Evolutionary conservation across 1,284 basidiomycete species (phyloP).

Genomic region (Ustilago sp.): DNA sequence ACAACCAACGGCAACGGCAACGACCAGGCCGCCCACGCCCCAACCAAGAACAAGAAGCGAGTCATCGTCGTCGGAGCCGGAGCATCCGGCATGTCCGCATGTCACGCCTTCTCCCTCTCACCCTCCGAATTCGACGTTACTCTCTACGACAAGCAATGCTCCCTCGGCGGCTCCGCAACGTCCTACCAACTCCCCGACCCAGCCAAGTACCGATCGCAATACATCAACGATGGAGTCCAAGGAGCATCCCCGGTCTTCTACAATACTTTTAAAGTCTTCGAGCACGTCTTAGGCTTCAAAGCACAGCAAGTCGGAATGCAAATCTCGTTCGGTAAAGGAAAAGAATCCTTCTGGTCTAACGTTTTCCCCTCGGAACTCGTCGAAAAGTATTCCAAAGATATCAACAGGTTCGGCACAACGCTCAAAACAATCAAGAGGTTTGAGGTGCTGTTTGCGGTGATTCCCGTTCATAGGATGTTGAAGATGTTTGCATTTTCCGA

Average conservation of each 20-base stretch:
- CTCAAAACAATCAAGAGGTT: constrained; percentile 63
- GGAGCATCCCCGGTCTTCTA: constrained; percentile 61
- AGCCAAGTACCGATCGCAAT: constrained; percentile 57
- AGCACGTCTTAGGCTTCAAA: constrained; percentile 58
- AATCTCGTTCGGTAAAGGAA: constrained; percentile 65
- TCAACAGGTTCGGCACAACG: constrained; percentile 62
- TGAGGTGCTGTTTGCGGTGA: constrained; percentile 62
- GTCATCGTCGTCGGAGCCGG: constrained; percentile 63
- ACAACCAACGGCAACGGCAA: constrained; percentile 22
- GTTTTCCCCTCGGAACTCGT: constrained; percentile 64
- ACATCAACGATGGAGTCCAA: constrained; percentile 67
- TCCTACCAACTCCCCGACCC: constrained; percentile 62
- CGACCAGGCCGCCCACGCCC: not conserved
- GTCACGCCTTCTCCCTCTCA: constrained; percentile 57
- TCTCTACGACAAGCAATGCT: constrained; percentile 60
- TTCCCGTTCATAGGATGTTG: constrained; percentile 61
- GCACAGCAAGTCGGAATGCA: constrained; percentile 62
- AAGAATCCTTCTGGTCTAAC: constrained; percentile 61
- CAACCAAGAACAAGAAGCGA: constrained; percentile 49
- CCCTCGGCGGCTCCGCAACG: constrained; percentile 61
- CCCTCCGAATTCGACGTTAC: constrained; percentile 58
- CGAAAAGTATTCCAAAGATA: constrained; percentile 56
- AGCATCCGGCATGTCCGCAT: constrained; percentile 58
- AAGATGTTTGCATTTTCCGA: constrained; percentile 60
- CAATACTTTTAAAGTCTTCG: constrained; percentile 65